A percentile compares a stretch with the other conserved stretches of the same genome.
These are phyloP conservation scores for Penicillium sp. DNA, from an alignment of 2,329 filamentous ascomycete genomes.

Conservation along the genomic window DNA sequence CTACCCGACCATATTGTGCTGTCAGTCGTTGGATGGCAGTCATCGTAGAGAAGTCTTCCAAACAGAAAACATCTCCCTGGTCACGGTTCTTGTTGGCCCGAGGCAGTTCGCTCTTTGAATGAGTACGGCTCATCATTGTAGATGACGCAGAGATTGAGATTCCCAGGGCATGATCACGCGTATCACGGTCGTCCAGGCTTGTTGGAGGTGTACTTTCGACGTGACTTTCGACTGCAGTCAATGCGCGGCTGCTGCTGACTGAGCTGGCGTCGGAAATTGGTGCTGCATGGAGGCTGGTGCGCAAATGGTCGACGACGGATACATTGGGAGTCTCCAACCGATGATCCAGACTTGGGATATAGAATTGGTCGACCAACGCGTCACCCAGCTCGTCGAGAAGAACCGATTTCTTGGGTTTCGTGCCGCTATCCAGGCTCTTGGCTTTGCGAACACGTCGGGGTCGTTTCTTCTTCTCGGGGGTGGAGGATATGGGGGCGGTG, in stretches of 20 bases:
- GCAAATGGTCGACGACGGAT: constrained; percentile 21
- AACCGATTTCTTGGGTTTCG: constrained; percentile 15
- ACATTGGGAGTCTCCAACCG: background rate
- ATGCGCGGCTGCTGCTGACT: constrained; percentile 16
- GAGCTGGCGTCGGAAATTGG: constrained; percentile 13
- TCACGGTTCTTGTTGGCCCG: background rate
- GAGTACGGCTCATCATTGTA: background rate
- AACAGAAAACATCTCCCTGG: constrained; percentile 24
- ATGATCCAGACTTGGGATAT: constrained; percentile 1
- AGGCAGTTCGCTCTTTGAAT: background rate
- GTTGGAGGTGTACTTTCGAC: constrained; percentile 9
- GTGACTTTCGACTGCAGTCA: constrained; percentile 5
- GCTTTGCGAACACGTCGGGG: constrained; percentile 8
- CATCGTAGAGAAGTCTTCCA: constrained; percentile 34
- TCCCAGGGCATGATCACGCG: background rate
- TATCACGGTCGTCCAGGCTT: constrained; percentile 12
- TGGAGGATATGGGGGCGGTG: background rate
- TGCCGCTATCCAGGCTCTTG: background rate
- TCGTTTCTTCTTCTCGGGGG: constrained; percentile 13
- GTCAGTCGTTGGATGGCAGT: constrained; percentile 32
- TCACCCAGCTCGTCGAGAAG: constrained; percentile 24
- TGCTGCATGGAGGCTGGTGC: constrained; percentile 2
- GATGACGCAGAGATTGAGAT: background rate
- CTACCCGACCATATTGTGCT: constrained; percentile 37
- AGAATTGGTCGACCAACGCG: constrained; percentile 18